These are phyloP conservation scores for Tolypocladium album DNA, from an alignment of 2,329 filamentous ascomycete genomes.

Conservation along the genomic window DNA sequence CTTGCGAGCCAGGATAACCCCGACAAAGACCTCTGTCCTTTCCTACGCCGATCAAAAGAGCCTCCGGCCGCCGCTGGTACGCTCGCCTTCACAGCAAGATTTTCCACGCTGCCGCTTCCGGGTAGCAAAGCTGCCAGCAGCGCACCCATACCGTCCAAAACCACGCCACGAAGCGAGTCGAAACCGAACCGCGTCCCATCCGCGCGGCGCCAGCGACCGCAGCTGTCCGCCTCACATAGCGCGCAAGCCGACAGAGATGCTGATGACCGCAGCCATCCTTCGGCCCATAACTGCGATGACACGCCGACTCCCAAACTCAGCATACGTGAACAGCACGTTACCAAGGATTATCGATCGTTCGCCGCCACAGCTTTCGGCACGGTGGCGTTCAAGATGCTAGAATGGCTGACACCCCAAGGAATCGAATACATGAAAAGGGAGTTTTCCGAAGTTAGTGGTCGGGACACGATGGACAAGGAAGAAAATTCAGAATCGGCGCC, in stretches of 20 bases:
- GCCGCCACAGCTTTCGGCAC: constrained; percentile 55
- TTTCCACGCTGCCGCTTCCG: constrained; percentile 6
- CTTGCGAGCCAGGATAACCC: constrained; percentile 73
- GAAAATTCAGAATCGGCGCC: background rate
- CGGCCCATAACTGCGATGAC: background rate
- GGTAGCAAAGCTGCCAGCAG: background rate
- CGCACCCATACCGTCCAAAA: background rate
- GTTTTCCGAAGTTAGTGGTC: constrained; percentile 9
- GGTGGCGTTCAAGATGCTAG: constrained; percentile 57
- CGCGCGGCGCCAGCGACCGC: background rate
- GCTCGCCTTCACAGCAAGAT: constrained; percentile 30
- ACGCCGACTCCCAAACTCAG: constrained; percentile 16
- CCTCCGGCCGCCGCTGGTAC: constrained; percentile 35
- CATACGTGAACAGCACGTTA: constrained; percentile 34
- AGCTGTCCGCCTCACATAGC: background rate
- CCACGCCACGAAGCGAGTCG: background rate
- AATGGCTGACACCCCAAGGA: constrained; percentile 56
- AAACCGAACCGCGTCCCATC: background rate
- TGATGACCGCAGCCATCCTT: background rate
- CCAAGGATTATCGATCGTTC: constrained; percentile 49
- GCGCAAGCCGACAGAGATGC: background rate
- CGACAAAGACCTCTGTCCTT: constrained; percentile 55
- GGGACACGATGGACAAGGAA: constrained; percentile 3
- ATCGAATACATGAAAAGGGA: constrained; percentile 36
- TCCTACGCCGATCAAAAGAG: constrained; percentile 29